A percentile compares a stretch with the other conserved stretches of the same genome.
Evolutionary conservation across 2,329 filamentous ascomycete species (phyloP).

Genomic region (Colletotrichum lini): DNA sequence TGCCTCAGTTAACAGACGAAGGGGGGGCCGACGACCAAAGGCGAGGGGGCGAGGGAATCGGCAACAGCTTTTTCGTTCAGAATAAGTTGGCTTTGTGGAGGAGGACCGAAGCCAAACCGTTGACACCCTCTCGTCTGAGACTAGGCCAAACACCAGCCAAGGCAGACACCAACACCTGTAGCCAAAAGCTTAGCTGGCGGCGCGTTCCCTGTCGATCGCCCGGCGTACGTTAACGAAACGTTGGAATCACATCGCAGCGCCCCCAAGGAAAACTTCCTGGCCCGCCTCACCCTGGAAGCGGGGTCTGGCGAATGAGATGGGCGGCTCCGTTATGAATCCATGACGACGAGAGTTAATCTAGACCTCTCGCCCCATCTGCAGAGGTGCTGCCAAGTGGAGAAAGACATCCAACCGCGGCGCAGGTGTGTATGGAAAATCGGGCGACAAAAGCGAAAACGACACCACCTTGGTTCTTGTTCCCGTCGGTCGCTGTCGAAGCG

Average conservation of each 20-base stretch:
- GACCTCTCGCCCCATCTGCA: not conserved
- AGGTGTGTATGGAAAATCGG: not conserved
- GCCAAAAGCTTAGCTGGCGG: constrained; percentile 16
- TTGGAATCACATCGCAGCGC: constrained; percentile 15
- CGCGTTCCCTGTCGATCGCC: not conserved
- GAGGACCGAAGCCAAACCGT: constrained; percentile 3
- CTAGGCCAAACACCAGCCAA: constrained; percentile 14
- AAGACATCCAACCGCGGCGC: not conserved
- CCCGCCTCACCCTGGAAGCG: constrained; percentile 9
- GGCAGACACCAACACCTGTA: constrained; percentile 9
- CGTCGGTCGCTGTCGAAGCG: not conserved
- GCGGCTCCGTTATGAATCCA: constrained; percentile 16
- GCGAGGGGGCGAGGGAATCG: not conserved
- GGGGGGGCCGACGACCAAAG: not conserved
- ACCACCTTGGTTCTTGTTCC: not conserved
- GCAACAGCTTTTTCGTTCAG: constrained; percentile 15
- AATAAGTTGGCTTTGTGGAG: not conserved
- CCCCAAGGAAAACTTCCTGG: not conserved
- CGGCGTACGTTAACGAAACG: not conserved
- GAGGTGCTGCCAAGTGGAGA: not conserved
- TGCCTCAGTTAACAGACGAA: constrained; percentile 11
- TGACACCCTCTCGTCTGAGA: constrained; percentile 22
- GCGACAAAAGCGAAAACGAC: constrained; percentile 1
- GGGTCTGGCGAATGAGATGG: constrained; percentile 6
- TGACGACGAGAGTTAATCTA: constrained; percentile 18